phyloP scores from a whole-genome alignment of 192 early-diverging fungal species.

The Coemansia biformis region DNA sequence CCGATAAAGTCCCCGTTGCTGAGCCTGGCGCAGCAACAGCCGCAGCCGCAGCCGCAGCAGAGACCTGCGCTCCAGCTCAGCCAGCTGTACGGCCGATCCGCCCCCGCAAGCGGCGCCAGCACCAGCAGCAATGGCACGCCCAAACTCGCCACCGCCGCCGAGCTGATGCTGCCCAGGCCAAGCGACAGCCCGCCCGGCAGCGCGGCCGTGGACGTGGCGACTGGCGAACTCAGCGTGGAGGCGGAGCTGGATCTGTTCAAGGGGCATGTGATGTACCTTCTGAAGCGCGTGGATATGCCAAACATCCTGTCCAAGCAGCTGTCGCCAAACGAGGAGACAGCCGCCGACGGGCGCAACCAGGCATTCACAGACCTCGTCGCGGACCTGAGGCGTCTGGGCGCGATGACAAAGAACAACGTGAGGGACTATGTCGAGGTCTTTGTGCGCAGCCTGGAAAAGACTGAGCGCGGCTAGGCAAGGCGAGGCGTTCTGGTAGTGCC shows the following conservation, averaged over 20 bases:
- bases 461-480: conserved; percentile 3
- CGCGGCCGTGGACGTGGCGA: no score
- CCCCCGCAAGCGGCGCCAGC: not conserved
- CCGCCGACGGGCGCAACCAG: not conserved
- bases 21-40: no score
- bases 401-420: conserved; percentile 32
- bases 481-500: no score
- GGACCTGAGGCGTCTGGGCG: conserved; percentile 28
- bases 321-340: not conserved
- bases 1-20: not conserved
- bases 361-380: conserved; percentile 15
- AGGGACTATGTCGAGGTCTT: conserved; percentile 27
- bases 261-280: conserved; percentile 26
- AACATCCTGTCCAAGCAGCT: conserved; percentile 26
- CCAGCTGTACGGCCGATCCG: conserved; percentile 5
- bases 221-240: not conserved
- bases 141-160: no score
- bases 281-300: conserved; percentile 32
- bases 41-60: not conserved
- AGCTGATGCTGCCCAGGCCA: no score
- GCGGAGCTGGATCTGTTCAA: conserved; percentile 33
- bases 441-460: conserved; percentile 21
- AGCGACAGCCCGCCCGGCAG: no score
- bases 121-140: no score
- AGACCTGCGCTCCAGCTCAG: conserved; percentile 4